Evolutionary conservation across 2,329 filamentous ascomycete species (phyloP), one percentile per base, ranked within the genome.

Genomic region (Trichoderma atroviride): DNA sequence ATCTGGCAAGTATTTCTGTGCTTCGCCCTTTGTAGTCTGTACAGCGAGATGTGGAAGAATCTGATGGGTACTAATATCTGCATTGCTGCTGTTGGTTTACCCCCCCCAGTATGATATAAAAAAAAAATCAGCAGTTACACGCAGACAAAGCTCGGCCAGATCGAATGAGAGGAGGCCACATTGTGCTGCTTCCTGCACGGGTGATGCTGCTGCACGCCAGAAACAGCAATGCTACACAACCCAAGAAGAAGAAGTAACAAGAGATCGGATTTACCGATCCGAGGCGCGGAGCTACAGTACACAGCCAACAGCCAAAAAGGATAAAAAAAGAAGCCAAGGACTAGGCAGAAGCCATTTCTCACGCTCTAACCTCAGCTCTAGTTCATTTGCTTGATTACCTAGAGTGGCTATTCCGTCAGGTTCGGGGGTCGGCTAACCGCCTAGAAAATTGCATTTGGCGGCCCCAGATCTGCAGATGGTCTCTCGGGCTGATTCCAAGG

Each of bases 131-230:
- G 35, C 35, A 19, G 52, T 65, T 55, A 24, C 62, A 57, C 52
- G 33, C 14, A 27, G 22, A 5, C n/a, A 43, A 3, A 3, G 19
- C 16, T n/a, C 24, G 19, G 33, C 6, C 24, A 10, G 6, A 37
- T 37, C 62, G 62, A 65, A 65, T 65, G 52, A 57, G 52, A 65
- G 33, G 27, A 14, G 37, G 62, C 62, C 62, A 65, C 62, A 65
- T 65, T 65, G 52, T 65, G 40, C 19, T 27, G 50, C 19, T 37
- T 56, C 52, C 56, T 65, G 52, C 50, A 65, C 57, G 47, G 37
- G 16, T 40, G 37, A 11, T 43, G 37, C 37, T 19, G 40, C 40
- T 35, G 33, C 33, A 35, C 19, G 27, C 19, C 40, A 43, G 19
- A 43, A 43, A 19, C 40, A 9, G 40, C 19, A 43, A 43, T 43